Evolutionary conservation across 1,284 basidiomycete species (phyloP), one percentile per base, ranked within the genome.

Genomic region (Ganoderma resinaceum): DNA sequence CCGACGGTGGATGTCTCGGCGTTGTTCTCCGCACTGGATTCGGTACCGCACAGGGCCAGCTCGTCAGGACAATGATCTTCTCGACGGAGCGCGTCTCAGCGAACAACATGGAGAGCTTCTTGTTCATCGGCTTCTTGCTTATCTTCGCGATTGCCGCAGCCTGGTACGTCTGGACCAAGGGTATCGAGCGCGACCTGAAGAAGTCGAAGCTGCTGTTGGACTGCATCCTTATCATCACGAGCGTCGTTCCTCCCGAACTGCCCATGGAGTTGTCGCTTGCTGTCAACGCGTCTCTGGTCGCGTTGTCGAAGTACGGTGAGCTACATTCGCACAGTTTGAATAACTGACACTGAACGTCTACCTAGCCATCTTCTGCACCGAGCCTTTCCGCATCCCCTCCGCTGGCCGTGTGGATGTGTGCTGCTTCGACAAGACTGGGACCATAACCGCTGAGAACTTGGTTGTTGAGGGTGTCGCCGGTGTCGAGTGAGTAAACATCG

Each of bases 401-500:
- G 96, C 96, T 12, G 96, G 97, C 8, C 89, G 95, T 37, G 95
- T 98, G 7, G 96, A 98, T 74, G 93, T 98, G 14, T 98, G 96
- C 80, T 98, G 97, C 81, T 98, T 98, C 75, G 96, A 98, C 83
- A 98, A 98, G 86, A 98, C 96, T 0, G 97, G 96, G 38, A 98
- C 96, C 0, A 97, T 98, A 72, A 98, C 96, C 0, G 95, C 95
- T 0, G 96, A 98, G 80, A 92, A 96, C 79, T 83, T 98, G n/a
- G 95, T 98, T 16, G 86, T 98, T 0, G 95, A 98, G 79, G 97
- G 96, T 70, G 88, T 98, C 43, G 94, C 87, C 49, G 96, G 96
- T 66, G 86, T 96, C 37, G 87, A 95, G 95, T 96, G 75, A 76
- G 92, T 82, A 16, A 23, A 11, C 23, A 1, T 14, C 40, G 4